Evolutionary conservation across 208 protist genomes (phyloP), one percentile per base, ranked within the genome.

Genomic region (Trypanosomatidae sp.): DNA sequence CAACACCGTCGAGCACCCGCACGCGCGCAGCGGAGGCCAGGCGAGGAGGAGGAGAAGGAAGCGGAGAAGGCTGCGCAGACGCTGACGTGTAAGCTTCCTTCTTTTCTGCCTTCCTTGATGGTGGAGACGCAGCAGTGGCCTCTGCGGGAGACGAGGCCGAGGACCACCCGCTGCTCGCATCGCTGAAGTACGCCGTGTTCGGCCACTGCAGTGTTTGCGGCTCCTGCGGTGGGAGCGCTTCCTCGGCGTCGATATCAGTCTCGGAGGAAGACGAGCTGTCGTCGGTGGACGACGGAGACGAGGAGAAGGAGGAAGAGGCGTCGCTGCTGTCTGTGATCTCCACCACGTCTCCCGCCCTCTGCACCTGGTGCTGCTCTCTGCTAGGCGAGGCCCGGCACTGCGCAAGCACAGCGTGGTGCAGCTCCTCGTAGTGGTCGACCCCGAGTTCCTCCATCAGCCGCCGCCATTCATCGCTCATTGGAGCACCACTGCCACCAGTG

Each of bases 131-230:
- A 12, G 55, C 60, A 52, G 53, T 62, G 10, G 69, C 55, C 17
- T n/a, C 15, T 17, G 59, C 30, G 7, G 33, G 17, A 4, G 67
- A 77, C 56, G 71, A 82, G 4, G 72, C 30, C 0, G 71, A 75
- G 3, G 71, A 82, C 73, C 71, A 75, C 10, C 55, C 69, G 46
- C 66, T 71, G 66, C 72, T 76, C 13, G 12, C 64, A 6, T 73
- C 73, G 41, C 62, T 75, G 46, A 82, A 82, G 44, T 72, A 82
- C 7, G 77, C 73, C 4, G 70, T 77, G n/a, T 0, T 19, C 6
- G 77, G 77, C 77, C 77, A 81, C 46, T 58, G 25, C 43, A 73
- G 66, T 43, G 64, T n/a, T 0, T 44, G 2, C 55, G 39, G 52
- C 2, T 2, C 0, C 25, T 12, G 17, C 19, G 1, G 30, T 43